Conservation (phyloP, 352 stramenopile species). For the Globisporangium cederbergense region DNA sequence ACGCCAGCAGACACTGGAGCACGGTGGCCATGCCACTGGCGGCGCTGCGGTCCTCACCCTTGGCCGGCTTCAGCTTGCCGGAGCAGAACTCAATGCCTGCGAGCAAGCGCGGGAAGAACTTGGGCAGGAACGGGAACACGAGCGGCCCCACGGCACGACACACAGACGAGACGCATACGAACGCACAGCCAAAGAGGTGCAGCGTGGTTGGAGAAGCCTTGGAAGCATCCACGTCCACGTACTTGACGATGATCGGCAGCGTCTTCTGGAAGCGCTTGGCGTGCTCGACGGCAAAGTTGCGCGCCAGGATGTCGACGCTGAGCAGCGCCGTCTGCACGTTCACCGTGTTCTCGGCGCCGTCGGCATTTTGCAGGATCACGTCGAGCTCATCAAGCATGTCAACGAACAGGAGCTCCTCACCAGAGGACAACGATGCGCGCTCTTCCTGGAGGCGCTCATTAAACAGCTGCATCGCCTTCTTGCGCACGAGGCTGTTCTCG, state of each 20-base stretch:
- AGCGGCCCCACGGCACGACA: slow-evolving; percentile 60
- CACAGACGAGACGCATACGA: slow-evolving; percentile 79
- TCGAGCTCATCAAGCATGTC: slow-evolving; percentile 87
- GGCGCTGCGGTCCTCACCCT: slow-evolving; percentile 22
- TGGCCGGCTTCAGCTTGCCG: slow-evolving; percentile 18
- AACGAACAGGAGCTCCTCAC: slow-evolving; percentile 80
- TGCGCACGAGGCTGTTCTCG: slow-evolving; percentile 82
- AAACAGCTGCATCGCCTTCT: slow-evolving; percentile 88
- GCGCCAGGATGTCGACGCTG: slow-evolving; percentile 79
- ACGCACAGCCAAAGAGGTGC: slow-evolving; percentile 79
- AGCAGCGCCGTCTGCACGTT: slow-evolving; percentile 84
- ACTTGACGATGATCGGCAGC: slow-evolving; percentile 74
- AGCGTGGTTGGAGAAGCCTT: slow-evolving; percentile 47
- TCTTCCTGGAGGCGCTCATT: slow-evolving; percentile 81
- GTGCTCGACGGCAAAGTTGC: slow-evolving; percentile 72
- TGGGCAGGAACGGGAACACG: slow-evolving; percentile 78
- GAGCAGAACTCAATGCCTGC: slow-evolving; percentile 56
- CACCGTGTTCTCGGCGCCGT: slow-evolving; percentile 59
- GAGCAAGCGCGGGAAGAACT: slow-evolving; percentile 81
- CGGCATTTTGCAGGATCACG: slow-evolving; percentile 55
- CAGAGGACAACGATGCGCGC: slow-evolving; percentile 46
- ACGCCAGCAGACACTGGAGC: slow-evolving; percentile 68
- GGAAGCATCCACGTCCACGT: slow-evolving; percentile 51
- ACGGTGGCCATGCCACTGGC: slow-evolving; percentile 42
- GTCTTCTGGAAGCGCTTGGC: slow-evolving; percentile 71